A percentile compares a stretch with the other conserved stretches of the same genome.
Evolutionary conservation across 306 rosid species (phyloP).

Genomic region (Amphicarpaea edgeworthii): DNA sequence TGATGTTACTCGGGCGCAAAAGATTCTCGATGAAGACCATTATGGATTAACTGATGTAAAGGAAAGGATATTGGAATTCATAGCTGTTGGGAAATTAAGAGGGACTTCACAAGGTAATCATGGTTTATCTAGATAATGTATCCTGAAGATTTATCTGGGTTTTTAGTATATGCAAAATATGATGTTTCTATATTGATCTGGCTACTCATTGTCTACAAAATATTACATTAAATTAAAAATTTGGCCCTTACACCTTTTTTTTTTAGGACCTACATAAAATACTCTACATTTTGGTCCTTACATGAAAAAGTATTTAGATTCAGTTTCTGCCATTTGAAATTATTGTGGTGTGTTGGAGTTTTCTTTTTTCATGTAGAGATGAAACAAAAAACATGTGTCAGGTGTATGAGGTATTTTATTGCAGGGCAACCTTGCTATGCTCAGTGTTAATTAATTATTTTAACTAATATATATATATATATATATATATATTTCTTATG

Average conservation of each 20-base stretch:
- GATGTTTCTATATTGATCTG: slow-evolving; percentile 8
- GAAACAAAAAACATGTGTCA: background rate
- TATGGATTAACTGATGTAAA: slow-evolving; percentile 96
- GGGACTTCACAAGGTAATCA: slow-evolving; percentile 91
- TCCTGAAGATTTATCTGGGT: slow-evolving; percentile 22
- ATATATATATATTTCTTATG: too few species aligned
- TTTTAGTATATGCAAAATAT: slow-evolving; percentile 25
- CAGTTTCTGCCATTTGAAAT: background rate
- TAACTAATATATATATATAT: slow-evolving; percentile 19
- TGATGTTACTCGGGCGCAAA: slow-evolving; percentile 87
- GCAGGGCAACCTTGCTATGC: slow-evolving; percentile 18
- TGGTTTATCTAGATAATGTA: slow-evolving; percentile 26
- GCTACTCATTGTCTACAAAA: slow-evolving; percentile 37
- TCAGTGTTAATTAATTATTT: slow-evolving; percentile 28
- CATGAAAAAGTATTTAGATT: background rate
- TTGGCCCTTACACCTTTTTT: background rate
- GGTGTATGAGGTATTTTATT: slow-evolving; percentile 8
- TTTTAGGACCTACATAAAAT: background rate
- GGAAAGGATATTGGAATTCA: slow-evolving; percentile 96
- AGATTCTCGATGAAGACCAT: slow-evolving; percentile 98
- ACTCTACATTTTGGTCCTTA: background rate
- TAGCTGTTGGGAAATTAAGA: slow-evolving; percentile 97
- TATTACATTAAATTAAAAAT: background rate
- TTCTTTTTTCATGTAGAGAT: background rate
- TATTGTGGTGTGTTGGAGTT: background rate